Percentiles rank a stretch among this genome's conserved stretches.
Conservation (phyloP, 352 stramenopile species). For the Phytophthora vignae region DNA sequence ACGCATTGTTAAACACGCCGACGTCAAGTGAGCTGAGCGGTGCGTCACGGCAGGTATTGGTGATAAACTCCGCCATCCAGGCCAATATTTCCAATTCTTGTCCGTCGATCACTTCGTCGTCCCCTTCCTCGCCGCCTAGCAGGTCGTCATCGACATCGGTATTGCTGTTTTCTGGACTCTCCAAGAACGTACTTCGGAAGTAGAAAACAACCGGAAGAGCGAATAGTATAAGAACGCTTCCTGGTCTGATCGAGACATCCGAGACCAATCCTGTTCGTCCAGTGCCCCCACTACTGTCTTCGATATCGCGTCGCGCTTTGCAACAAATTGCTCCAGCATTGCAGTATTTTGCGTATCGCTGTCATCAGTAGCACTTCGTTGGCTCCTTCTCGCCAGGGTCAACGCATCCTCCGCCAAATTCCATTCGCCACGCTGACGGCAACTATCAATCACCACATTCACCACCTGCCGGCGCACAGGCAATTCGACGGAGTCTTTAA, state of each 20-base stretch:
- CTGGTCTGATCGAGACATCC: constrained; percentile 21
- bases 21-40: constrained; percentile 43
- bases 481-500: constrained; percentile 11
- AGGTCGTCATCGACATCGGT: not conserved
- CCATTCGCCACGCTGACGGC: constrained; percentile 51
- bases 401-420: constrained; percentile 31
- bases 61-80: constrained; percentile 49
- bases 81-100: constrained; percentile 31
- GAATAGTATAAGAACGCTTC: constrained; percentile 48
- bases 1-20: constrained; percentile 69
- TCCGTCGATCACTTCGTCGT: constrained; percentile 29
- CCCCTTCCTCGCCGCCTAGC: constrained; percentile 7
- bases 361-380: constrained; percentile 8
- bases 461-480: constrained; percentile 38
- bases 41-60: constrained; percentile 54
- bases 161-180: constrained; percentile 16
- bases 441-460: constrained; percentile 61
- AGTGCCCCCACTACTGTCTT: constrained; percentile 31
- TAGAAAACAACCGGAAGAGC: constrained; percentile 63
- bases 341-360: constrained; percentile 11
- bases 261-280: constrained; percentile 29
- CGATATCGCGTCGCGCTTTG: constrained; percentile 25
- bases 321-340: constrained; percentile 25
- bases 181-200: too few species aligned
- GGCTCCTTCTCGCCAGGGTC: constrained; percentile 9